Base-by-base conservation (phyloP, 768 basidiomycete genomes). In the Rhodocollybia butyracea region DNA sequence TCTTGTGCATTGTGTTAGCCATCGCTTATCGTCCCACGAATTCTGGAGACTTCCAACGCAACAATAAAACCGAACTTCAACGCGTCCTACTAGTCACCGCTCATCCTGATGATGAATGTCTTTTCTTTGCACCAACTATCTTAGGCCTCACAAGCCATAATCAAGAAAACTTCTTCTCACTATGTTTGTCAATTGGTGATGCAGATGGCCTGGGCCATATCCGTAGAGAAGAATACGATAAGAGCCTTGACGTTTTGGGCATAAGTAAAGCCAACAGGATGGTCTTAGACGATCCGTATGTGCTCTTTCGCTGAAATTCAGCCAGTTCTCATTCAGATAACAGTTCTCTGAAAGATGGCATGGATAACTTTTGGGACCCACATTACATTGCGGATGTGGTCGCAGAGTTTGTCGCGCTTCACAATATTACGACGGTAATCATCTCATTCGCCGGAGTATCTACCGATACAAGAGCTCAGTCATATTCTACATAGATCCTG, bases 41-140 rank as follows among this genome's bases (percentile, higher is more conserved):
- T 11, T 56, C 46, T 5, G 32, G 32, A 41, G n/a, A 34, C 21
- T 31, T 31, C 5, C 17, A 19, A 19, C 24, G 38, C 11, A 30
- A n/a, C 12, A 17, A 8, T 15, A 12, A 19, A 27, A 21, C 26
- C 29, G 24, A 17, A 13, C 15, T 15, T 29, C 29, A 32, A 12
- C 45, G 46, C n/a, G 66, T 90, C 31, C 74, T 94, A 34, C 68
- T 97, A 3, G 68, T 98, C 42, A 96, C 94, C 0, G 93, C 94
- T 26, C 94, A 98, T 66, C 94, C 94, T 2, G 94, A 97, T 66
- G 94, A 98, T 66, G 94, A 97, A 72, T 86, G 85, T 67, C 82
- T 95, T 79, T 98, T 98, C 77, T 98, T 98, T 67, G 85, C 86
- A 3, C 94, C 94, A 0, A 94, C 91, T 0, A 68, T 96, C 13